Percentiles rank a stretch among this genome's conserved stretches.
phyloP scores from a whole-genome alignment of 2,329 filamentous ascomycete species.

The Paecilomyces formosus region DNA sequence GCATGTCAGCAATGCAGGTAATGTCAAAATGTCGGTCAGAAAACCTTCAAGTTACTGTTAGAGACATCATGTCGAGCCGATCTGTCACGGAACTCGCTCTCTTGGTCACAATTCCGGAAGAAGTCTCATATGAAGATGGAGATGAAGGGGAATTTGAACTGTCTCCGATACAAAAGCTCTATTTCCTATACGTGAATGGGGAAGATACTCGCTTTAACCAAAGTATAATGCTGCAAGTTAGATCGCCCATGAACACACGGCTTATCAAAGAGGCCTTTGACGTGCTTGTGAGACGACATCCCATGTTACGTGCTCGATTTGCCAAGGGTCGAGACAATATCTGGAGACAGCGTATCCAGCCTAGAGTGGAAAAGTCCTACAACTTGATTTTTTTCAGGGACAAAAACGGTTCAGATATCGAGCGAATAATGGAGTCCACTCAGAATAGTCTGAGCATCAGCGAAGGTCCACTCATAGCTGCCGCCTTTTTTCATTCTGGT shows the following conservation, averaged over 20 bases:
- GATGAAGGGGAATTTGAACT: conserved; percentile 12
- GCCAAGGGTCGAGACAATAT: conserved; percentile 6
- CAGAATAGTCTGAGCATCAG: conserved; percentile 5
- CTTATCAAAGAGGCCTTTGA: conserved; percentile 6
- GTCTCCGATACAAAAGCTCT: conserved; percentile 16
- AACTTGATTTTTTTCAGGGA: conserved; percentile 1
- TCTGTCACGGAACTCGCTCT: conserved; percentile 8
- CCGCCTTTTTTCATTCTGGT: not conserved
- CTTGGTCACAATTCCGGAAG: conserved; percentile 5
- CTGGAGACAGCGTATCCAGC: conserved; percentile 11
- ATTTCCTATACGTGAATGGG: conserved; percentile 11
- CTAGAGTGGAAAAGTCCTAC: conserved; percentile 1
- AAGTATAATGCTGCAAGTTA: conserved; percentile 9
- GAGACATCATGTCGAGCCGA: conserved; percentile 9
- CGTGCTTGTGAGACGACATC: conserved; percentile 9
- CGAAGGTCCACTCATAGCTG: conserved; percentile 5
- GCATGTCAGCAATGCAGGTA: conserved; percentile 10
- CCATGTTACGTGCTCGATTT: conserved; percentile 17
- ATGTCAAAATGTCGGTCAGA: conserved; percentile 9
- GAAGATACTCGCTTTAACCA: conserved; percentile 14
- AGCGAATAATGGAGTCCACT: conserved; percentile 2
- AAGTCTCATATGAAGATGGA: conserved; percentile 1
- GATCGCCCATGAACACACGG: not conserved
- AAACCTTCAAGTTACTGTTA: conserved; percentile 7
- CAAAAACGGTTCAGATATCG: conserved; percentile 3